Evolutionary conservation across 139 green algal species (phyloP).

Genomic region (Choricystis sp.): DNA sequence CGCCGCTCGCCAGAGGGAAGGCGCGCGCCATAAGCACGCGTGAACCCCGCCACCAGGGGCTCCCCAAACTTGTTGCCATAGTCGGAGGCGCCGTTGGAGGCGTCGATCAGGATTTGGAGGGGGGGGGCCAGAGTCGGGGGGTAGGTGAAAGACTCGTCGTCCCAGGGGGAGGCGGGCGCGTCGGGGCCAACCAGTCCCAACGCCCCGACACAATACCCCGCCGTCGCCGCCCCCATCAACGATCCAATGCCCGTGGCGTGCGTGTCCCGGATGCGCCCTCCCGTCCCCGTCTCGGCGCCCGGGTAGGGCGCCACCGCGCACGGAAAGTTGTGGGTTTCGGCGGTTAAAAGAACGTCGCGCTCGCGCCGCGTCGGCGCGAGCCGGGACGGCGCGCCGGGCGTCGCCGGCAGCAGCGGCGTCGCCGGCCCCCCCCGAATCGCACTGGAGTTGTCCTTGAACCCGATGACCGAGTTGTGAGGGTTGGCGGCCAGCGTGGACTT

Average conservation of each 20-base stretch:
- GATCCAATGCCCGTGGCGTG: slow-evolving; percentile 93
- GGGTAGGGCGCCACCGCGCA: slow-evolving; percentile 88
- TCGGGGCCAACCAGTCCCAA: slow-evolving; percentile 42
- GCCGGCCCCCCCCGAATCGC: slow-evolving; percentile 21
- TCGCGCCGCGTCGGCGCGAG: slow-evolving; percentile 52
- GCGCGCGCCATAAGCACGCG: slow-evolving; percentile 79
- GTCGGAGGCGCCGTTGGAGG: slow-evolving; percentile 91
- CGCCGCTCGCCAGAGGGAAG: slow-evolving; percentile 70
- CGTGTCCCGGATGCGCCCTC: slow-evolving; percentile 93
- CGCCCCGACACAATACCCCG: slow-evolving; percentile 95
- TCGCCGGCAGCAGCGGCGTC: slow-evolving; percentile 54
- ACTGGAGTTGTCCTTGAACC: slow-evolving; percentile 98
- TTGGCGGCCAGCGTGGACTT: slow-evolving; percentile 53
- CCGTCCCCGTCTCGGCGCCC: slow-evolving; percentile 89
- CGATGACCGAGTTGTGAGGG: slow-evolving; percentile 89
- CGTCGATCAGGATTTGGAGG: slow-evolving; percentile 92
- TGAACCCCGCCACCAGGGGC: slow-evolving; percentile 89
- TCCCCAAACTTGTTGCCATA: slow-evolving; percentile 99
- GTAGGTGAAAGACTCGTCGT: slow-evolving; percentile 38
- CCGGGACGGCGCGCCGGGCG: slow-evolving; percentile 44
- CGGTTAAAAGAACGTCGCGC: slow-evolving; percentile 94
- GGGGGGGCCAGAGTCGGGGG: slow-evolving; percentile 60
- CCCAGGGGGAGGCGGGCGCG: slow-evolving; percentile 23
- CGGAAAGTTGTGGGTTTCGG: slow-evolving; percentile 99
- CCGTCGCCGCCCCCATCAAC: slow-evolving; percentile 82